Conservation (phyloP, 768 basidiomycete species). For the Pleurotus giganteus region DNA sequence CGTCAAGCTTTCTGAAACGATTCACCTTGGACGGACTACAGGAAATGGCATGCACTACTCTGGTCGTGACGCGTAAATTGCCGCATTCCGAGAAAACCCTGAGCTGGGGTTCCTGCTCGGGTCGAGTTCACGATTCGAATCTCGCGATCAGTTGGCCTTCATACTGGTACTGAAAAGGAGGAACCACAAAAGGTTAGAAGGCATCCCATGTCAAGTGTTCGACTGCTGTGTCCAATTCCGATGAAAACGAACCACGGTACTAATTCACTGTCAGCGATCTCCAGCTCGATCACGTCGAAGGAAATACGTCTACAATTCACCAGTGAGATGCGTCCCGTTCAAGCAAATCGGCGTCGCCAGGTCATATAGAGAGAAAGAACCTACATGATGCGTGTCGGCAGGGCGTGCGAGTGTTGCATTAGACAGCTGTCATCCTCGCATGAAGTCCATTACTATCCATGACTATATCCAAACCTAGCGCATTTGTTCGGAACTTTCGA, state of each 20-base stretch:
- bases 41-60: slow-evolving; percentile 1
- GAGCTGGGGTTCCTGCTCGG: not conserved
- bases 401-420: not conserved
- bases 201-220: slow-evolving; percentile 6
- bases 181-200: slow-evolving; percentile 8
- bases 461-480: slow-evolving; percentile 8
- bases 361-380: not conserved
- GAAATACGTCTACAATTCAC: not conserved
- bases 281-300: not conserved
- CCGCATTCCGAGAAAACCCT: slow-evolving; percentile 1
- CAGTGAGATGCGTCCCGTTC: slow-evolving; percentile 1
- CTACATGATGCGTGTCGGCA: slow-evolving; percentile 1
- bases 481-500: slow-evolving; percentile 9
- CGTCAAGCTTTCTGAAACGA: slow-evolving; percentile 3
- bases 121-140: not conserved
- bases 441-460: not conserved
- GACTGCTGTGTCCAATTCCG: slow-evolving; percentile 2
- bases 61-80: slow-evolving; percentile 1
- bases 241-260: not conserved
- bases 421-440: slow-evolving; percentile 5
- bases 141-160: not conserved
- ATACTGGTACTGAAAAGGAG: not conserved
- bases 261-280: slow-evolving; percentile 1
- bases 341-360: not conserved
- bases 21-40: slow-evolving; percentile 2